Conservation (phyloP, 2,329 filamentous ascomycete genomes). For the Grosmannia serpens region DNA sequence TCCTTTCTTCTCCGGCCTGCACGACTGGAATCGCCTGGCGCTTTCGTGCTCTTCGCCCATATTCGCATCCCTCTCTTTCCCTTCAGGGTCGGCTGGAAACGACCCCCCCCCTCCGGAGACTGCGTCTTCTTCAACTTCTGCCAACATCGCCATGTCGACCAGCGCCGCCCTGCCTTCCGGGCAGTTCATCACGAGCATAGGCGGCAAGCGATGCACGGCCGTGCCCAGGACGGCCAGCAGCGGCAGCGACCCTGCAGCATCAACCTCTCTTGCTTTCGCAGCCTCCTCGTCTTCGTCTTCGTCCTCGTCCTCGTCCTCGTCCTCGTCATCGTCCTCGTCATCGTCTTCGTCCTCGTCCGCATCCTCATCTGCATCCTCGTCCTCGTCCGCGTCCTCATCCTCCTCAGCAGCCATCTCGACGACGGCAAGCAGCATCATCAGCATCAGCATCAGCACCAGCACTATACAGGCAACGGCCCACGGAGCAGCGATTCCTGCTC, state of each 20-base stretch:
- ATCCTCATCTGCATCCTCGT: too few species aligned
- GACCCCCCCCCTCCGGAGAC: conserved; percentile 3
- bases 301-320: not conserved
- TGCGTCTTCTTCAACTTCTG: conserved; percentile 1
- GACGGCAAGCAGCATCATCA: not conserved
- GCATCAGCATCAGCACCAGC: not conserved
- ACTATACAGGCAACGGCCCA: not conserved
- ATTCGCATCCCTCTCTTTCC: not conserved
- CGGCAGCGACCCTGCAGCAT: conserved; percentile 3
- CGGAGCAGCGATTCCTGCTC: not conserved
- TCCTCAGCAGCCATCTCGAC: not conserved
- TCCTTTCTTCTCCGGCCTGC: conserved; percentile 18
- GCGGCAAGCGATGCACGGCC: conserved; percentile 42
- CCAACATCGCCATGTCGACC: conserved; percentile 26
- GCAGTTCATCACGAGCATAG: conserved; percentile 36
- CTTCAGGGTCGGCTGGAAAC: conserved; percentile 11
- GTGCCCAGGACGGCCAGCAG: conserved; percentile 26
- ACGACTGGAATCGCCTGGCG: conserved; percentile 33
- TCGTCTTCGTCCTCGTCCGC: too few species aligned
- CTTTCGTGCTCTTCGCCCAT: not conserved
- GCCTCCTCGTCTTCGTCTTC: conserved; percentile 9
- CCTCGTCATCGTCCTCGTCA: not conserved
- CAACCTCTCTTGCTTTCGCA: too few species aligned
- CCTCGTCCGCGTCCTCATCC: too few species aligned
- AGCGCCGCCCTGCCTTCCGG: conserved; percentile 30